These are phyloP conservation scores for Jamesozyma spencerorum DNA, from an alignment of 805 yeast genomes.

Conservation along the genomic window DNA sequence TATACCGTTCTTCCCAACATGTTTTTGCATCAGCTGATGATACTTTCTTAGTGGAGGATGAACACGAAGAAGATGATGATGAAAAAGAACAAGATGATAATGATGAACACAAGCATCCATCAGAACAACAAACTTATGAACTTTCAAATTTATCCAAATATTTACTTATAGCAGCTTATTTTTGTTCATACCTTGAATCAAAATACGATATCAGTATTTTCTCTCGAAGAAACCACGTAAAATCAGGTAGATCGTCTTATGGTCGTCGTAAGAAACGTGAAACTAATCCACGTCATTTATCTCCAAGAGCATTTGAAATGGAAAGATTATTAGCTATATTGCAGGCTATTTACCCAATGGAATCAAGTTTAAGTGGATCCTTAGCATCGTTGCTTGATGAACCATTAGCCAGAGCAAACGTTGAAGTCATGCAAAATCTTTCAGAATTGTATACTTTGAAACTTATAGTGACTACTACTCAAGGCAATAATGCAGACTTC, in stretches of 20 bases:
- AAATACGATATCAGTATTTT: slow-evolving; percentile 61
- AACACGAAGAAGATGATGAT: slow-evolving; percentile 2
- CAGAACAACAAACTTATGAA: slow-evolving; percentile 30
- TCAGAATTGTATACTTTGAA: slow-evolving; percentile 53
- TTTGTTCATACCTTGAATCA: slow-evolving; percentile 71
- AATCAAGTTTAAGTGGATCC: slow-evolving; percentile 21
- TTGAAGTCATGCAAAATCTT: slow-evolving; percentile 45
- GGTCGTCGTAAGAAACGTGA: slow-evolving; percentile 37
- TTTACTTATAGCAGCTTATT: slow-evolving; percentile 69
- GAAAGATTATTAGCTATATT: slow-evolving; percentile 76
- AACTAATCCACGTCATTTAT: slow-evolving; percentile 51
- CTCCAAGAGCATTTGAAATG: slow-evolving; percentile 66
- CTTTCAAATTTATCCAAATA: slow-evolving; percentile 56
- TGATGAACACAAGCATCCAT: slow-evolving; percentile 4
- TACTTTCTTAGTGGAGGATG: slow-evolving; percentile 19
- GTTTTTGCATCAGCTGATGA: slow-evolving; percentile 29
- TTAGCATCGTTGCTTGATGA: slow-evolving; percentile 15
- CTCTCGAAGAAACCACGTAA: slow-evolving; percentile 42
- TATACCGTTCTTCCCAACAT: slow-evolving; percentile 26
- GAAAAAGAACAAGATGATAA: slow-evolving; percentile 3
- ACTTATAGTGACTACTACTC: slow-evolving; percentile 33
- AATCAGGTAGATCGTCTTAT: slow-evolving; percentile 36
- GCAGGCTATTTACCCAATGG: slow-evolving; percentile 52
- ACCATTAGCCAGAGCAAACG: slow-evolving; percentile 31
- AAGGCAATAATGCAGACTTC: slow-evolving; percentile 39